Percentiles rank a stretch among this genome's conserved stretches.
phyloP scores from a whole-genome alignment of 1,284 basidiomycete genomes.

The Lentinus polychrous region DNA sequence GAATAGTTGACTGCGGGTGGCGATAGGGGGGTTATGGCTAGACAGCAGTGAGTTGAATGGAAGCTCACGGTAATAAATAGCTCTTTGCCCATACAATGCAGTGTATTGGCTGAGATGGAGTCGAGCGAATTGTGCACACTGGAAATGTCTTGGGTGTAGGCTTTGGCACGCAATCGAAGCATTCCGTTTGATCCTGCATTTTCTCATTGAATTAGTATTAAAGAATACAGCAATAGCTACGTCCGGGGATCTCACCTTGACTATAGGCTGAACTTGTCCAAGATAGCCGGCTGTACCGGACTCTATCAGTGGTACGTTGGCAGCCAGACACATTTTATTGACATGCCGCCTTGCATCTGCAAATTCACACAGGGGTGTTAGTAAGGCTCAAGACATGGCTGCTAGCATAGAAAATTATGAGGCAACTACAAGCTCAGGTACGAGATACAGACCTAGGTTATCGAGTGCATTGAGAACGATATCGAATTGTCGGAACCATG shows the following conservation, averaged over 20 bases:
- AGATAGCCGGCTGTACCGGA: slow-evolving; percentile 96
- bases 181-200: slow-evolving; percentile 74
- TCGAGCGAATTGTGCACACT: slow-evolving; percentile 97
- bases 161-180: slow-evolving; percentile 90
- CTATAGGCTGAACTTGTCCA: slow-evolving; percentile 76
- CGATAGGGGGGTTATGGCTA: slow-evolving; percentile 2
- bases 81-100: slow-evolving; percentile 99
- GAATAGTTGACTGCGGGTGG: slow-evolving; percentile 73
- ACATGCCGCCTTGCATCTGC: slow-evolving; percentile 87
- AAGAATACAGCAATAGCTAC: not conserved
- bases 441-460: slow-evolving; percentile 68
- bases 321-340: slow-evolving; percentile 96
- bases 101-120: slow-evolving; percentile 95
- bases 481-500: slow-evolving; percentile 88
- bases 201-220: not conserved
- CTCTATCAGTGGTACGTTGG: slow-evolving; percentile 87
- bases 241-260: slow-evolving; percentile 44
- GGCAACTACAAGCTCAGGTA: not conserved
- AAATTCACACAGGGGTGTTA: not conserved
- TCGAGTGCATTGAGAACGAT: slow-evolving; percentile 96
- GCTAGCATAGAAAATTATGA: no score
- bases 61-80: slow-evolving; percentile 85
- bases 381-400: not conserved
- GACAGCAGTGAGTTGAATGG: slow-evolving; percentile 3
- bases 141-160: slow-evolving; percentile 92